Base-by-base conservation (phyloP, 805 yeast genomes). In the Vanderwaltozyma yarrowii region DNA sequence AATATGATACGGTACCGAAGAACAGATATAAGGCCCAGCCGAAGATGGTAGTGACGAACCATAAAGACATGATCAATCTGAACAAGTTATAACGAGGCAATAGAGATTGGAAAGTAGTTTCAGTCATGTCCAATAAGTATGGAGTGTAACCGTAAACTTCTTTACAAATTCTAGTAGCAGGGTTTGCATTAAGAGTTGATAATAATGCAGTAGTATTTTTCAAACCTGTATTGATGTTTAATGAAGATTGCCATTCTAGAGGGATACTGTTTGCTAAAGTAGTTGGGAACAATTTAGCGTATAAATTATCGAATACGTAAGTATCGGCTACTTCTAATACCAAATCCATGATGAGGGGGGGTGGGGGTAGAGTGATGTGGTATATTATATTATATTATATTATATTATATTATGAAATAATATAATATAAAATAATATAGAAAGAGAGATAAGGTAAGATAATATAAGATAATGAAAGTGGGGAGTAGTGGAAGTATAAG, bases 311-410 rank as follows among this genome's bases (percentile, higher is more conserved):
- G 36, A 89, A 73, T 21, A 76, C 51, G 50, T 64, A 83, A 34
- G 83, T 69, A 62, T 92, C 98, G 33, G 68, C 63, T 18, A 76
- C 66, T 61, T 92, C 98, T 37, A 92, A 71, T 18, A 86, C 87
- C 54, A 92, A 67, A 80, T 92, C 98, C 98, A 92, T 89, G 41
- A 33, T 35, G 17, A n/a, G n/a, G n/a, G n/a, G n/a, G n/a, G n/a
- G n/a, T n/a, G n/a, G n/a, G n/a, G n/a, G n/a, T n/a, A n/a, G n/a
- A n/a, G n/a, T n/a, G n/a, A n/a, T n/a, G n/a, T n/a, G n/a, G n/a
- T n/a, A n/a, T n/a, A n/a, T n/a, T n/a, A n/a, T n/a, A n/a, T n/a
- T n/a, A n/a, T n/a, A n/a, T n/a, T n/a, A n/a, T n/a, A n/a, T n/a
- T n/a, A n/a, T n/a, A n/a, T n/a, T n/a, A n/a, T n/a, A n/a, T n/a